These are phyloP conservation scores for Xylariaceae sp. DNA, from an alignment of 2,329 filamentous ascomycete species.

Conservation along the genomic window DNA sequence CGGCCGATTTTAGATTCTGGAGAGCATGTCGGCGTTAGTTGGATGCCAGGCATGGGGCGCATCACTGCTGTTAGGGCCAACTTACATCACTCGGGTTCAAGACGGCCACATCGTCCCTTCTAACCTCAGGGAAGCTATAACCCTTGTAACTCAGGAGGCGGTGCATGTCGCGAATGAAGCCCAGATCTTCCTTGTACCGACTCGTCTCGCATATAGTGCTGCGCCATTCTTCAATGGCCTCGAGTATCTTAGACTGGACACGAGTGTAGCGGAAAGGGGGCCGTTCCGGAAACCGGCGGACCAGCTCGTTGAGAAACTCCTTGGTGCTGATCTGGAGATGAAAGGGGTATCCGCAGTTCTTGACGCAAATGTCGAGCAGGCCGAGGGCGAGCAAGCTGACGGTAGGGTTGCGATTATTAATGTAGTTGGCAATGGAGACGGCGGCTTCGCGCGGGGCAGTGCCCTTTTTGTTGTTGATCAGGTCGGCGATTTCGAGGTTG, in stretches of 20 bases:
- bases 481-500: slow-evolving; percentile 91
- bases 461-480: slow-evolving; percentile 97
- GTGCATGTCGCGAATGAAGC: slow-evolving; percentile 97
- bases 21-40: not conserved
- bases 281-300: slow-evolving; percentile 89
- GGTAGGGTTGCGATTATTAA: slow-evolving; percentile 96
- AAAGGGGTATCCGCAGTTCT: slow-evolving; percentile 99
- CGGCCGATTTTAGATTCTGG: slow-evolving; percentile 88
- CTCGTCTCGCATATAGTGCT: slow-evolving; percentile 97
- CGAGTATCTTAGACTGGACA: slow-evolving; percentile 87
- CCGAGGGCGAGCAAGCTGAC: slow-evolving; percentile 84
- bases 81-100: slow-evolving; percentile 93
- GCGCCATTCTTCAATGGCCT: slow-evolving; percentile 97
- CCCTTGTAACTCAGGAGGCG: slow-evolving; percentile 92
- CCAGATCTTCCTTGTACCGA: slow-evolving; percentile 93
- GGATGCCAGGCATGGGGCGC: not conserved
- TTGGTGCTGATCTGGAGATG: slow-evolving; percentile 98
- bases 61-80: slow-evolving; percentile 21
- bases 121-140: slow-evolving; percentile 89
- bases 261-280: slow-evolving; percentile 80
- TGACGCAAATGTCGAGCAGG: slow-evolving; percentile 97
- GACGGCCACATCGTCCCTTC: slow-evolving; percentile 90
- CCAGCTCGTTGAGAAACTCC: slow-evolving; percentile 97
- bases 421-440: slow-evolving; percentile 83
- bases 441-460: slow-evolving; percentile 92